Percentiles rank a stretch among this genome's conserved stretches.
phyloP scores from a whole-genome alignment of 192 early-diverging fungal species.

The Coemansia sp. region DNA sequence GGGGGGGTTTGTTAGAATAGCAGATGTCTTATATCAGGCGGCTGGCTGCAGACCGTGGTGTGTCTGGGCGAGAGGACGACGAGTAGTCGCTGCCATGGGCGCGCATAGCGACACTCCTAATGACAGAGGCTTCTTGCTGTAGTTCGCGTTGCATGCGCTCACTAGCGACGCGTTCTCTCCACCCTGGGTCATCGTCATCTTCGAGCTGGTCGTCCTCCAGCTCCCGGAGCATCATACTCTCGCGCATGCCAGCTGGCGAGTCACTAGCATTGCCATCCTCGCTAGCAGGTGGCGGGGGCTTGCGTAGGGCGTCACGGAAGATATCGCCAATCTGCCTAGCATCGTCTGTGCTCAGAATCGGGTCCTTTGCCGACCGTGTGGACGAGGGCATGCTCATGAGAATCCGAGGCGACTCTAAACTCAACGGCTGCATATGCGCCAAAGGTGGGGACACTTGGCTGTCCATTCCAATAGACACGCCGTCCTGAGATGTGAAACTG shows the following conservation, averaged over 20 bases:
- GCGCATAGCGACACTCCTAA: constrained; percentile 43
- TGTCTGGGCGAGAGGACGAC: constrained; percentile 28
- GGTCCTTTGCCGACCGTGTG: constrained; percentile 26
- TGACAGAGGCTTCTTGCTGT: constrained; percentile 45
- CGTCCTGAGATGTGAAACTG: constrained; percentile 44
- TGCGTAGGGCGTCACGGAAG: constrained; percentile 53
- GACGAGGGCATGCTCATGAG: constrained; percentile 46
- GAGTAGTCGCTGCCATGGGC: constrained; percentile 52
- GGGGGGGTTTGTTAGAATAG: background rate
- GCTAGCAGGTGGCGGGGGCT: constrained; percentile 39
- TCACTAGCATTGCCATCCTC: constrained; percentile 39
- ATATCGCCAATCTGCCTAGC: constrained; percentile 53
- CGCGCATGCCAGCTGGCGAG: constrained; percentile 3
- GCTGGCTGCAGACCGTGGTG: constrained; percentile 19
- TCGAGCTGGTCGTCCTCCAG: constrained; percentile 32
- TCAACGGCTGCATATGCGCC: constrained; percentile 37
- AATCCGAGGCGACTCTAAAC: constrained; percentile 44
- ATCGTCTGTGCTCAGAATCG: constrained; percentile 41
- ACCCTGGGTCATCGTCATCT: constrained; percentile 45
- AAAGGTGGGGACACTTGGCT: constrained; percentile 20
- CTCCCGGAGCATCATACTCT: constrained; percentile 21
- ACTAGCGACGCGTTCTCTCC: constrained; percentile 51
- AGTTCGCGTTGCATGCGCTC: constrained; percentile 56
- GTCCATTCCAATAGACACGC: constrained; percentile 17
- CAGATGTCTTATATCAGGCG: constrained; percentile 1